Conservation (phyloP, 352 stramenopile genomes). For the Globisporangium uncinulatum region DNA sequence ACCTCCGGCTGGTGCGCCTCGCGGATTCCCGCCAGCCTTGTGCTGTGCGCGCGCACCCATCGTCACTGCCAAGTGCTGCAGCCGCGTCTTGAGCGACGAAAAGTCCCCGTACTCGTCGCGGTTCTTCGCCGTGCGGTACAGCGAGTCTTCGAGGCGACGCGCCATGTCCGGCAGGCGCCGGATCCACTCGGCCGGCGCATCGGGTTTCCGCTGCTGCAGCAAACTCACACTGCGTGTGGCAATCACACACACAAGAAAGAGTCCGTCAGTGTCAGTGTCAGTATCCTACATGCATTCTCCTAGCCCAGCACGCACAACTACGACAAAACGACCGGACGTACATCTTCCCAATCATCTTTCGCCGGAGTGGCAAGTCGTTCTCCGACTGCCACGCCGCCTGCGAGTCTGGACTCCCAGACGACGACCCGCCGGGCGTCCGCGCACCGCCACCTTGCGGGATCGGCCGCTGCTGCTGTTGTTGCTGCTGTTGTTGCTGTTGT, state of each 20-base stretch:
- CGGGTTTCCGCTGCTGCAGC: slow-evolving; percentile 94
- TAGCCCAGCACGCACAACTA: not conserved
- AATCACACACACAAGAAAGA: slow-evolving; percentile 5
- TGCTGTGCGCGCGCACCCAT: slow-evolving; percentile 82
- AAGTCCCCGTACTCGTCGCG: slow-evolving; percentile 96
- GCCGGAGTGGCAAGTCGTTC: slow-evolving; percentile 76
- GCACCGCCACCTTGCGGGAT: slow-evolving; percentile 27
- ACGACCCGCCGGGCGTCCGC: slow-evolving; percentile 33
- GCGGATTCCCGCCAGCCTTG: slow-evolving; percentile 51
- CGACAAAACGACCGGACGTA: slow-evolving; percentile 19
- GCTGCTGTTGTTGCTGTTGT: slow-evolving; percentile 9
- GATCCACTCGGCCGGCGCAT: slow-evolving; percentile 96
- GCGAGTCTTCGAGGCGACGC: slow-evolving; percentile 94
- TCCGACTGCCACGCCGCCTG: slow-evolving; percentile 84
- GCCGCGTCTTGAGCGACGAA: slow-evolving; percentile 92
- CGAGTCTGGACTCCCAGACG: slow-evolving; percentile 28
- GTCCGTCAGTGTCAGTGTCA: not conserved
- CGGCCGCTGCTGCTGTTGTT: slow-evolving; percentile 6
- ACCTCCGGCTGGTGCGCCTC: slow-evolving; percentile 22
- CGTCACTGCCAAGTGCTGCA: slow-evolving; percentile 94
- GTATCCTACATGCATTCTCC: no score
- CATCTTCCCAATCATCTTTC: slow-evolving; percentile 92
- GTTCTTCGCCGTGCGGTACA: slow-evolving; percentile 92
- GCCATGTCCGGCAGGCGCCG: slow-evolving; percentile 98
- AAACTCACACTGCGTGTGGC: slow-evolving; percentile 81